Conservation (phyloP, 2,329 filamentous ascomycete species). For the Microthyrium microscopicum region DNA sequence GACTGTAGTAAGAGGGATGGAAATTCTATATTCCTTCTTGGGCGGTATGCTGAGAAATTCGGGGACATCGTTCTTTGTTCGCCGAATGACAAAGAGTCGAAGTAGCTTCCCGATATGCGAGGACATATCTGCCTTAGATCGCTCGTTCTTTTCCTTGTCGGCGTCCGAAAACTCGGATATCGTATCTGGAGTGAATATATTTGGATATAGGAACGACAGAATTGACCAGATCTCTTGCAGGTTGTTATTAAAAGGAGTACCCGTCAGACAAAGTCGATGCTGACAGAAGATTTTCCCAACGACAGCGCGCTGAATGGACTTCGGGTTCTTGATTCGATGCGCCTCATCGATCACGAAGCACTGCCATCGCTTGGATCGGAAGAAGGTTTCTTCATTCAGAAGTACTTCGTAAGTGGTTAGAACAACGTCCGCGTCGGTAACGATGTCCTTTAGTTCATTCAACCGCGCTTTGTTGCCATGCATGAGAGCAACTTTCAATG, state of each 20-base stretch:
- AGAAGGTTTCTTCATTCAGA: constrained; percentile 55
- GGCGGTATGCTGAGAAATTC: constrained; percentile 43
- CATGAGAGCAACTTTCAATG: constrained; percentile 55
- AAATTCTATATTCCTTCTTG: constrained; percentile 47
- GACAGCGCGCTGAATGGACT: constrained; percentile 50
- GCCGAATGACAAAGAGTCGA: constrained; percentile 46
- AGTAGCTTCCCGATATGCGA: constrained; percentile 44
- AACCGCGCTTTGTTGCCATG: constrained; percentile 54
- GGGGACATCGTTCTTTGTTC: constrained; percentile 45
- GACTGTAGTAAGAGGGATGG: constrained; percentile 40
- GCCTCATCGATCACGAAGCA: constrained; percentile 59
- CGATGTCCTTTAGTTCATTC: constrained; percentile 42
- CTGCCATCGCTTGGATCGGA: constrained; percentile 56
- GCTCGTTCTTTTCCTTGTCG: constrained; percentile 48
- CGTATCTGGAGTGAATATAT: constrained; percentile 43
- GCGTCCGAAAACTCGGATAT: constrained; percentile 41
- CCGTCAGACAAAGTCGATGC: constrained; percentile 45
- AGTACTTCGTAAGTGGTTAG: constrained; percentile 77
- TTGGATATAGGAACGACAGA: constrained; percentile 53
- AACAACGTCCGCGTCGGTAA: constrained; percentile 61
- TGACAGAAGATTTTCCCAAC: constrained; percentile 46
- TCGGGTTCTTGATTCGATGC: constrained; percentile 48
- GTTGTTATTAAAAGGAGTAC: constrained; percentile 53
- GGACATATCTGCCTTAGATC: constrained; percentile 42
- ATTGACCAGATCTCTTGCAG: constrained; percentile 50